Evolutionary conservation across 441 rosid genomes (phyloP), one percentile per base, ranked within the genome.

Genomic region (Populus hybrid): DNA sequence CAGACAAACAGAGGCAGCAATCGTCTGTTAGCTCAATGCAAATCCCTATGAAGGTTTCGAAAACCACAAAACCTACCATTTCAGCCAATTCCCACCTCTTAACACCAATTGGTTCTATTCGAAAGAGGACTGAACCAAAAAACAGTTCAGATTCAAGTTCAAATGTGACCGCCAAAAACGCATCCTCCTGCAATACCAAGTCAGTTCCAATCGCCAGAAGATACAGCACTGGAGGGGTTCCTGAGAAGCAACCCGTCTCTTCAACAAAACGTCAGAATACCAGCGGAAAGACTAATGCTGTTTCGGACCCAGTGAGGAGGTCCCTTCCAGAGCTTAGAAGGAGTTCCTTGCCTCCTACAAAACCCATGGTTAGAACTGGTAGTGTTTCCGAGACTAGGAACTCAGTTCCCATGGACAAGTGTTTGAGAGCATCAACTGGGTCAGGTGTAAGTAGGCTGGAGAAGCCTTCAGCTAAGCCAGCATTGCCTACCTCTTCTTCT

Each of bases 301-400:
- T 79, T 71, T 72, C 87, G 28, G 94, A 91, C 24, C 83, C 90
- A 3, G 83, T 90, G 24, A 88, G 97, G 86, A 87, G 83, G 73
- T 95, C 99, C 26, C 90, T 91, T 80, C 98, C 99, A 32, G 97
- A 95, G 74, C 84, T 89, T 26, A 90, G 93, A 84, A 89, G 89
- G 86, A 88, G 91, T 81, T 87, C 94, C 9, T 85, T 89, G 86
- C 88, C 98, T 87, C 85, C 97, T 74, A 68, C 87, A 4, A 94
- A 90, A 84, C 75, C 90, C 70, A 80, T 83, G 14, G 80, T 83
- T 26, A 82, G 81, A 81, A 14, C 90, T 34, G 84, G 16, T 42
- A 42, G 81, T 82, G 83, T 79, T 82, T 80, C 90, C 0, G 94
- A 87, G 73, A 71, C 80, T 79, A 88, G 90, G 79, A 91, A 87